Evolutionary conservation across 805 yeast species (phyloP).

Genomic region (Saccharomycopsis selenospora): DNA sequence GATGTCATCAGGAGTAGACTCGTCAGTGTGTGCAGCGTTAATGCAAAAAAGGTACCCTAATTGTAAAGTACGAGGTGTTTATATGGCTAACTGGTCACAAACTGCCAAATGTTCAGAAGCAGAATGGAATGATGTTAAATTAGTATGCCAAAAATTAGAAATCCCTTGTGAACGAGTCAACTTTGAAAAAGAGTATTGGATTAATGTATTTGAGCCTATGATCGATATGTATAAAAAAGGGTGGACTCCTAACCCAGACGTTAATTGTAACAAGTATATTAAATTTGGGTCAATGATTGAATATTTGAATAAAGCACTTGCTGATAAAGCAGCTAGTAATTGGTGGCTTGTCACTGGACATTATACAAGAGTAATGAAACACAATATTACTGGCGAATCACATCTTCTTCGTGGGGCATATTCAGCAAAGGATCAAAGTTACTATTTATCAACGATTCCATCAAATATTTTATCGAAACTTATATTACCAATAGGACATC

Average conservation of each 20-base stretch:
- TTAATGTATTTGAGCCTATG: constrained; percentile 90
- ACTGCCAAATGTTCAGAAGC: constrained; percentile 67
- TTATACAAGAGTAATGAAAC: constrained; percentile 49
- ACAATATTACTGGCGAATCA: constrained; percentile 27
- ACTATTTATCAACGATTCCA: constrained; percentile 70
- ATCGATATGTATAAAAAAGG: constrained; percentile 63
- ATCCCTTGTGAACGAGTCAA: constrained; percentile 72
- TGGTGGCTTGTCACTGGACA: constrained; percentile 95
- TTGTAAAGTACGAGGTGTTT: constrained; percentile 67
- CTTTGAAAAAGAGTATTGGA: constrained; percentile 91
- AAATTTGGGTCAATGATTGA: constrained; percentile 78
- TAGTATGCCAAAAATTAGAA: constrained; percentile 49
- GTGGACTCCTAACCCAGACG: constrained; percentile 90
- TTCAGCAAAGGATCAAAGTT: constrained; percentile 77
- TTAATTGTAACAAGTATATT: constrained; percentile 75
- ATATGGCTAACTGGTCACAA: constrained; percentile 89
- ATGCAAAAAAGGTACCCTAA: constrained; percentile 41
- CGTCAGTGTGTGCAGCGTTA: constrained; percentile 77
- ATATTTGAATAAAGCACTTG: constrained; percentile 38
- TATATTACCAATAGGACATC: constrained; percentile 76
- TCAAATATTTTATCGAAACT: constrained; percentile 37
- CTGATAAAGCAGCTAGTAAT: constrained; percentile 26
- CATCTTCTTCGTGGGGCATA: constrained; percentile 55
- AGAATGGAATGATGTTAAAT: constrained; percentile 82
- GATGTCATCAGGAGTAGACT: constrained; percentile 96